Evolutionary conservation across 306 rosid species (phyloP).

Genomic region (Hippophae tibetana): DNA sequence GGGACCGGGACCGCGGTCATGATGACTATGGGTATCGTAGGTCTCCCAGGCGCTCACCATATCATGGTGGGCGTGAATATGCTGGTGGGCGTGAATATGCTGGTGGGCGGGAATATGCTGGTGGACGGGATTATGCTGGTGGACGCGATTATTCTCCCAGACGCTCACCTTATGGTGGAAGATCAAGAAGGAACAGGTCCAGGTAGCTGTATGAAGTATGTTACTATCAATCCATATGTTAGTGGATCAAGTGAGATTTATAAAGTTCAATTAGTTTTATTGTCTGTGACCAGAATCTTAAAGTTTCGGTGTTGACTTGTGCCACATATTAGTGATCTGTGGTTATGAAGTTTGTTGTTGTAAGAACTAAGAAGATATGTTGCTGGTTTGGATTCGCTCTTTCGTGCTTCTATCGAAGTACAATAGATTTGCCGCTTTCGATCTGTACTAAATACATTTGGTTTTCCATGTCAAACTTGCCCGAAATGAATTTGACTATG

Average conservation of each 20-base stretch:
- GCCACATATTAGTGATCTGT: not conserved
- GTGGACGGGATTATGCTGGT: slow-evolving; percentile 11
- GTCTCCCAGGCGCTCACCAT: slow-evolving; percentile 88
- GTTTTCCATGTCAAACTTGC: not conserved
- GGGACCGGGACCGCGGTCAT: slow-evolving; percentile 46
- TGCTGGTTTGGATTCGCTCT: not conserved
- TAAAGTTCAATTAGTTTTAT: not conserved
- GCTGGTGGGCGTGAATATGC: slow-evolving; percentile 55
- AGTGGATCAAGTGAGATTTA: slow-evolving; percentile 54
- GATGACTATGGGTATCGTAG: slow-evolving; percentile 65
- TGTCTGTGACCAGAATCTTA: no score
- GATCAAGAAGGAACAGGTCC: slow-evolving; percentile 81
- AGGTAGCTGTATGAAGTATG: slow-evolving; percentile 50
- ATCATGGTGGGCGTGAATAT: slow-evolving; percentile 69
- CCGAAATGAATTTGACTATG: no score
- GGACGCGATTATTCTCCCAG: slow-evolving; percentile 33
- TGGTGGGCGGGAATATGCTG: no score
- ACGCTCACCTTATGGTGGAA: slow-evolving; percentile 62
- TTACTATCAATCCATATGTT: slow-evolving; percentile 18
- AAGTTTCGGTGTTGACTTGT: not conserved
- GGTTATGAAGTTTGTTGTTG: slow-evolving; percentile 1
- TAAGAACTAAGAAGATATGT: not conserved
- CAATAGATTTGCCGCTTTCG: slow-evolving; percentile 1
- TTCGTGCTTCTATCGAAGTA: no score
- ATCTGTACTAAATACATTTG: no score